A percentile compares a stretch with the other conserved stretches of the same genome.
Conservation (phyloP, 1,284 basidiomycete genomes). For the Rhodotorula sp. region DNA sequence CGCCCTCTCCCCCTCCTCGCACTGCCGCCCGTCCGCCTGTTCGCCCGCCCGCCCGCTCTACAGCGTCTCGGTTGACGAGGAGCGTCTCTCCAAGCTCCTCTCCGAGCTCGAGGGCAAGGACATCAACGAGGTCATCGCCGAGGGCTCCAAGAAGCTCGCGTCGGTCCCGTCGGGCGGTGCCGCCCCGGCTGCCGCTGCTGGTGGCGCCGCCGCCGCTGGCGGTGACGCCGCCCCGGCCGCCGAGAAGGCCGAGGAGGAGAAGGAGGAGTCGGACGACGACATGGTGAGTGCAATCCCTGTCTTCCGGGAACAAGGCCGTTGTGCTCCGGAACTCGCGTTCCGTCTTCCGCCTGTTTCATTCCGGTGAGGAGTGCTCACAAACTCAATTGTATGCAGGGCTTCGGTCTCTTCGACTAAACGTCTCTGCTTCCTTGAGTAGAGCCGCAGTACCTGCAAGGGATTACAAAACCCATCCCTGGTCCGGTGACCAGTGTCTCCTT, state of each 20-base stretch:
- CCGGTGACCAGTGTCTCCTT: neutral
- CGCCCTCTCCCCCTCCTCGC: neutral
- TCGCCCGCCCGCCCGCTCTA: neutral
- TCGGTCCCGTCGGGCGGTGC: conserved; percentile 64
- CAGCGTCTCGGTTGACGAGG: conserved; percentile 80
- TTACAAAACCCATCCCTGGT: neutral
- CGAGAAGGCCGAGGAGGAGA: conserved; percentile 71
- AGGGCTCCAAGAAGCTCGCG: conserved; percentile 88
- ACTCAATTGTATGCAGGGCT: neutral
- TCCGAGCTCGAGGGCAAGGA: conserved; percentile 92
- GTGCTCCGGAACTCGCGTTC: neutral
- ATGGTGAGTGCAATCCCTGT: conserved; percentile 19
- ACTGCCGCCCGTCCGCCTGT: neutral
- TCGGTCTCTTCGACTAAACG: conserved; percentile 6
- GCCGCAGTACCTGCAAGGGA: conserved; percentile 3
- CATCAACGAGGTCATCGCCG: conserved; percentile 84
- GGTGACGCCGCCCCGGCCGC: conserved; percentile 60
- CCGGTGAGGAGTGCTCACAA: neutral
- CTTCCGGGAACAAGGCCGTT: too few species aligned
- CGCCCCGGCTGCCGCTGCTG: conserved; percentile 59
- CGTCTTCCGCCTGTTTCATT: neutral
- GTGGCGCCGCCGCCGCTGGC: conserved; percentile 61
- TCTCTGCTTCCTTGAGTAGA: conserved; percentile 1
- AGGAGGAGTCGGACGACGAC: conserved; percentile 60
- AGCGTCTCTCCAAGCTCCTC: conserved; percentile 79